Evolutionary conservation across 257 asterid genomes (phyloP), one percentile per base, ranked within the genome.

Genomic region (Prunella vulgaris): DNA sequence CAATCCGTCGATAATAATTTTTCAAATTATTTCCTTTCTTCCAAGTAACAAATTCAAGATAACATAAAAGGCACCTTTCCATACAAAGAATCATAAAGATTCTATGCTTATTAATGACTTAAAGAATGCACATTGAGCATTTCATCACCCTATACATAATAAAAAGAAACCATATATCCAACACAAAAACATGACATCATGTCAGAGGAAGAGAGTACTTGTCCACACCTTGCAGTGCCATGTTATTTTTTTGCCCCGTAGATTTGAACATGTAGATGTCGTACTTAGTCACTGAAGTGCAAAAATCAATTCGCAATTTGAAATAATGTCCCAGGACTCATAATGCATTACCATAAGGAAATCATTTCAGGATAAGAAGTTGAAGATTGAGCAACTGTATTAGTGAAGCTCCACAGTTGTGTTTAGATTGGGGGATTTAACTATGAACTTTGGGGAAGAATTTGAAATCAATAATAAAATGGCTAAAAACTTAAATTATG

Each of bases 221-320:
- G 21, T 79, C 63, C 20, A 44, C 24, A 59, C 28, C 22, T 4
- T 30, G 77, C 62, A 60, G 2, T 30, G 44, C 53, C 64, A 60
- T 33, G 27, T 58, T 59, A 25, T 38, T 7, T 10, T 17, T 6
- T 13, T 3, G 3, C 56, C 3, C 56, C 51, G 42, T 62, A 24
- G 37, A 72, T 17, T 22, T 64, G 0, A 59, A 58, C 49, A 37
- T 21, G 66, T 25, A 42, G 2, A 27, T 4, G 30, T 1, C 30
- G 61, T 22, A 35, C 58, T 15, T 37, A 48, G 13, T 22, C 35
- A 64, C 35, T 38, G 42, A 30, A 10, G 27, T 22, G 28, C 28
- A 70, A 52, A 60, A 10, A 35, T 66, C 8, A 59, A 32, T 42
- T 22, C 28, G 27, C 10, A 17, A 7, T 46, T 22, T 44, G 20